These are phyloP conservation scores for Cyamopsis tetragonoloba DNA, from an alignment of 306 rosid genomes.

Conservation along the genomic window DNA sequence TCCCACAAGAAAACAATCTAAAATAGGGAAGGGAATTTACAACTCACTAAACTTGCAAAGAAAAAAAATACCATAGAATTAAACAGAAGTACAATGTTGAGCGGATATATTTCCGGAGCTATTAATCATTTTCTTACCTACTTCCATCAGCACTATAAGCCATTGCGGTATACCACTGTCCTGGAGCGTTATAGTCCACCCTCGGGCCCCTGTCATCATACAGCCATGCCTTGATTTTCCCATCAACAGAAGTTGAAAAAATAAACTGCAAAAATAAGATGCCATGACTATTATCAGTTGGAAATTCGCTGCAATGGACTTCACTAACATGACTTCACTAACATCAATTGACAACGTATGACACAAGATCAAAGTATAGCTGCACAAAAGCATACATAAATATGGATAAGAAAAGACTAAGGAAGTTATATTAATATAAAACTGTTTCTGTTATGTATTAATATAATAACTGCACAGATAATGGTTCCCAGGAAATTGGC, in stretches of 20 bases:
- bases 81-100: not conserved
- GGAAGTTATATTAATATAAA: too few relatives aligned
- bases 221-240: conserved; percentile 80
- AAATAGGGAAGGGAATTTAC: conserved; percentile 9
- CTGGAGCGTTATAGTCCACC: conserved; percentile 76
- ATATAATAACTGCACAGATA: too few relatives aligned
- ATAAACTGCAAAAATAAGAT: conserved; percentile 47
- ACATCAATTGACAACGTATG: conserved; percentile 7
- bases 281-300: not conserved
- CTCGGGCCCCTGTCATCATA: conserved; percentile 58
- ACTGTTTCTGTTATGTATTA: too few relatives aligned
- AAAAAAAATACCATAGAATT: not conserved
- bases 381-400: not conserved
- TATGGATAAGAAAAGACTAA: not conserved
- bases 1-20: conserved; percentile 88
- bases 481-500: not conserved
- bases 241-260: conserved; percentile 68
- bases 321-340: not conserved
- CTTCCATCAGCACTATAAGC: conserved; percentile 68
- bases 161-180: conserved; percentile 63
- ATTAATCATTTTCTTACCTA: conserved; percentile 46
- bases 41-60: not conserved
- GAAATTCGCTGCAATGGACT: not conserved
- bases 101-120: not conserved
- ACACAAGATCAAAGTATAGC: not conserved